Percentiles rank a stretch among this genome's conserved stretches.
These are phyloP conservation scores for Lentinula sp. DNA, from an alignment of 768 basidiomycete genomes.

Conservation along the genomic window DNA sequence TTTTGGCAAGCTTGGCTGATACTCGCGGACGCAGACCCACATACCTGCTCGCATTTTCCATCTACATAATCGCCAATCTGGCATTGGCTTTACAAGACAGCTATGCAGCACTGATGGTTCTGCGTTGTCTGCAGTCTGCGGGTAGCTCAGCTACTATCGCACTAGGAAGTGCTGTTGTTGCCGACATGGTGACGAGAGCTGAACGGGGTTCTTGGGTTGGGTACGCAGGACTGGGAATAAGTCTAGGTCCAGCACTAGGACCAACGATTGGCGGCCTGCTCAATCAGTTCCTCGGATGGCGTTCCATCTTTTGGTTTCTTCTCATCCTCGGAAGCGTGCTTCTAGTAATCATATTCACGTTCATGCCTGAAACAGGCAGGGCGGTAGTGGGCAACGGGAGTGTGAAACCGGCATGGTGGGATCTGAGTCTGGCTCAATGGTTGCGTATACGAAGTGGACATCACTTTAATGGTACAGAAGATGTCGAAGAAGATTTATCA, in stretches of 20 bases:
- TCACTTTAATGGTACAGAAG: background rate
- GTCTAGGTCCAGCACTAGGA: background rate
- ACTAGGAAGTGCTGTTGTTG: background rate
- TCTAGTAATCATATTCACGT: background rate
- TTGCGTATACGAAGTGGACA: background rate
- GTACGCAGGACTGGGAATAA: background rate
- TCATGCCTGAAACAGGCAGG: background rate
- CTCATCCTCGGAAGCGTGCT: background rate
- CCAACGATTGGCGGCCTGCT: background rate
- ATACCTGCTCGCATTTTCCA: background rate
- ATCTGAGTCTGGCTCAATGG: background rate
- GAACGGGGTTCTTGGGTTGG: background rate
- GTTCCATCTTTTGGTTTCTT: background rate
- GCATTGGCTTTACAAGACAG: background rate
- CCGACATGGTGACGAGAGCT: background rate
- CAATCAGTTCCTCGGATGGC: background rate
- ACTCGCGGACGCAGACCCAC: background rate
- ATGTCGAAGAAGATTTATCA: background rate
- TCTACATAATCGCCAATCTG: background rate
- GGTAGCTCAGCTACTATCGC: background rate
- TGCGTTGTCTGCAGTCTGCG: background rate
- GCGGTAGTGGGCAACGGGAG: background rate
- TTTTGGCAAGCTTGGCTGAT: background rate
- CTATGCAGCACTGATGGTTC: background rate
- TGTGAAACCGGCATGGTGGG: background rate